Base-by-base conservation (phyloP, 2,329 filamentous ascomycete species). In the Xylaria sp. region DNA sequence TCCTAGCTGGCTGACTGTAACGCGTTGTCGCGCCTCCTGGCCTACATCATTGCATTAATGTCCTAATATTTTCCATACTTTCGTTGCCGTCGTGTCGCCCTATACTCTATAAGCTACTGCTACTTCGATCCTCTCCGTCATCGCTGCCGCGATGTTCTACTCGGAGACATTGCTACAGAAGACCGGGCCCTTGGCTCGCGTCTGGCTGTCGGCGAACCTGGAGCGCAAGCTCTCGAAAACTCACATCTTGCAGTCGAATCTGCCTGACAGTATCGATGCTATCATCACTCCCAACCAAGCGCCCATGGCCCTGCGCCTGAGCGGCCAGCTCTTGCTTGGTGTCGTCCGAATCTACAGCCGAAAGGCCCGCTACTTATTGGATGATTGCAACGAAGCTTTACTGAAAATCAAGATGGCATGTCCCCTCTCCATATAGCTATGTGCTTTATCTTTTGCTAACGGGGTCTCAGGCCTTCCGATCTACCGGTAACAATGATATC, bases 191-290 rank as follows among this genome's bases (percentile, higher is more conserved):
- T 78, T 99, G 80, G 94, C 94, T 76, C 91, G 92, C 71, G 92
- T 97, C 77, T 99, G 94, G 94, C 85, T 97, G 58, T 96, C 94
- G 26, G 92, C 94, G 78, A 99, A 97, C 75, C 82, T 97, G 62
- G 94, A 97, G 83, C 92, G 93, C 80, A 99, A 97, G 78, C 86
- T 99, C 56, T 96, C 92, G 65, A 99, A 99, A 77, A 92, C 91
- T 60, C 92, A 97, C 69, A 94, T 97, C 63, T 74, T 99, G 61
- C 91, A 96, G 71, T 93, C 92, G 55, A 95, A 96, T 76, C 89
- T 99, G 65, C 89, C 93, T 67, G 91, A 92, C 76, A 96, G 92
- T 74, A 92, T 99, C 62, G 89, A 91, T 72, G 91, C 92, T 64
- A 99, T 99, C 72, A 94, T 97, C 63, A 91, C 90, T 54, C 91